Conservation (phyloP, 2,329 filamentous ascomycete species). For the Didymella pinodella region DNA sequence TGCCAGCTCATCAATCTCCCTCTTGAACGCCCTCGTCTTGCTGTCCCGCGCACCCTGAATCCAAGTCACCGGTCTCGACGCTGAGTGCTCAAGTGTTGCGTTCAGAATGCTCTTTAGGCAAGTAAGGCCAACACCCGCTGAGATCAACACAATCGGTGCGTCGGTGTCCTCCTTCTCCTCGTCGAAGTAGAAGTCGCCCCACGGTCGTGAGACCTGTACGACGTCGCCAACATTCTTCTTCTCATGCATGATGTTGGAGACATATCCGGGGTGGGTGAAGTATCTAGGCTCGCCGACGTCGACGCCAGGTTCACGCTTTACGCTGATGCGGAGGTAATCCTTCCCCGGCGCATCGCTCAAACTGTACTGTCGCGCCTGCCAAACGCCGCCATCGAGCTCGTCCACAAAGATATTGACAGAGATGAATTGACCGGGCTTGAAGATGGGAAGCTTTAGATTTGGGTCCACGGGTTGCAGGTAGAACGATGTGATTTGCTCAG, state of each 20-base stretch:
- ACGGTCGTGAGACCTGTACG: constrained; percentile 71
- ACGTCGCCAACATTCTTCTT: constrained; percentile 67
- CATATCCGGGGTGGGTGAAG: constrained; percentile 65
- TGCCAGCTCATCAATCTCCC: constrained; percentile 57
- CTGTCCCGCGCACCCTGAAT: constrained; percentile 67
- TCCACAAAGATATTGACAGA: constrained; percentile 68
- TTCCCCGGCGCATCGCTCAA: constrained; percentile 70
- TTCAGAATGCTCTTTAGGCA: constrained; percentile 72
- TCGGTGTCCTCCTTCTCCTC: constrained; percentile 52
- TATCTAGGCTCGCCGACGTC: constrained; percentile 56
- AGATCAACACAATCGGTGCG: constrained; percentile 70
- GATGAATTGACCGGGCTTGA: constrained; percentile 76
- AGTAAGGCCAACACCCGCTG: constrained; percentile 73
- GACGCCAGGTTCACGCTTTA: constrained; percentile 71
- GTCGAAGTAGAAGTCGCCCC: constrained; percentile 68
- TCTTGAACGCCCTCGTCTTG: constrained; percentile 63
- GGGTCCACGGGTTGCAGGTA: constrained; percentile 71
- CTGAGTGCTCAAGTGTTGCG: constrained; percentile 43
- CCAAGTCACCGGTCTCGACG: constrained; percentile 64
- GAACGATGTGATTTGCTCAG: constrained; percentile 74
- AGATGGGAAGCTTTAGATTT: constrained; percentile 66
- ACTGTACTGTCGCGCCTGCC: constrained; percentile 76
- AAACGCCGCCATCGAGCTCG: constrained; percentile 56
- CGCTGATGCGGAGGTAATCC: constrained; percentile 72
- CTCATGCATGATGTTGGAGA: constrained; percentile 75